Conservation (phyloP, 805 yeast species). For the Kazachstania psychrophila region DNA sequence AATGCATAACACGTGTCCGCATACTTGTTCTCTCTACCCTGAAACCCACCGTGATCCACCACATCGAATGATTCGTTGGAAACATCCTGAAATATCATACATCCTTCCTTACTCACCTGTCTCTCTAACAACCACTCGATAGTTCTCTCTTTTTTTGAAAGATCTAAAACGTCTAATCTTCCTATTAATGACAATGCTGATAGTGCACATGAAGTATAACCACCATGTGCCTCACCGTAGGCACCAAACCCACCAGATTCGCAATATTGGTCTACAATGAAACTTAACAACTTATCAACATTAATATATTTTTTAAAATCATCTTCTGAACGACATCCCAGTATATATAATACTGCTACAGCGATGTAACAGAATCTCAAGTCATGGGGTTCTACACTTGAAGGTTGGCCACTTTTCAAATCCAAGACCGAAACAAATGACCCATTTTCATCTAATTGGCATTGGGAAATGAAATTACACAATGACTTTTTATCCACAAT, state of each 20-base stretch:
- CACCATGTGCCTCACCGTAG: slow-evolving; percentile 69
- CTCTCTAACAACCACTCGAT: slow-evolving; percentile 54
- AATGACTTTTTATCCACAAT: slow-evolving; percentile 36
- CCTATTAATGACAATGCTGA: slow-evolving; percentile 44
- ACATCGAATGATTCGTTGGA: slow-evolving; percentile 34
- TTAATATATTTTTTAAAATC: slow-evolving; percentile 35
- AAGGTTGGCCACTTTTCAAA: slow-evolving; percentile 24
- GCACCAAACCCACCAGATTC: slow-evolving; percentile 68
- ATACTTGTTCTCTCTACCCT: slow-evolving; percentile 77
- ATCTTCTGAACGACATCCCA: slow-evolving; percentile 26
- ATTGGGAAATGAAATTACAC: slow-evolving; percentile 44
- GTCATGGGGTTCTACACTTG: slow-evolving; percentile 51
- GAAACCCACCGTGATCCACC: slow-evolving; percentile 65
- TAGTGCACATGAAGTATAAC: slow-evolving; percentile 77
- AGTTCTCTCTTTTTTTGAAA: slow-evolving; percentile 31
- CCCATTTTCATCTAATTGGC: slow-evolving; percentile 52
- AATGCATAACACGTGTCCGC: slow-evolving; percentile 85
- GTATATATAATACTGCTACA: slow-evolving; percentile 45
- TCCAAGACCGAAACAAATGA: slow-evolving; percentile 43
- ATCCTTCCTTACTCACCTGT: slow-evolving; percentile 34
- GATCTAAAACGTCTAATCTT: slow-evolving; percentile 15
- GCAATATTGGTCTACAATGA: slow-evolving; percentile 31
- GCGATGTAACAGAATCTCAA: slow-evolving; percentile 71
- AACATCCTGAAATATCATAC: slow-evolving; percentile 12
- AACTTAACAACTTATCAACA: slow-evolving; percentile 31